Evolutionary conservation across 202 grass and related monocot genomes (phyloP).

Genomic region (Digitaria exilis): DNA sequence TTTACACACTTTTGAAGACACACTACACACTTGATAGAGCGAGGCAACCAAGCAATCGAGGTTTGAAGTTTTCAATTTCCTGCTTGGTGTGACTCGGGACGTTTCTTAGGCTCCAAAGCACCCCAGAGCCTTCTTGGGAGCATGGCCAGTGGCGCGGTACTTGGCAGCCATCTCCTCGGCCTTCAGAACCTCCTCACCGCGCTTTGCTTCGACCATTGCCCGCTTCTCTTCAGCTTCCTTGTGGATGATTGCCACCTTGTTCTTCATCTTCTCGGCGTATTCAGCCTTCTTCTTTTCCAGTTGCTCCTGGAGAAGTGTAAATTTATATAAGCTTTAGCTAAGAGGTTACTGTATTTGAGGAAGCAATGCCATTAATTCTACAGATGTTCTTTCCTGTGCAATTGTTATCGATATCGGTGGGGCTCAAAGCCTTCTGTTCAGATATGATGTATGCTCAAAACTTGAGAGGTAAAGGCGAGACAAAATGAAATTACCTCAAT

Average conservation of each 20-base stretch:
- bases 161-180: constrained; percentile 84
- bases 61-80: constrained; percentile 29
- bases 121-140: constrained; percentile 83
- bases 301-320: constrained; percentile 61
- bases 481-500: constrained; percentile 67
- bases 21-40: constrained; percentile 50
- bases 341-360: neutral
- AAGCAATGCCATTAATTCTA: neutral
- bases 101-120: constrained; percentile 76
- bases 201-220: constrained; percentile 75
- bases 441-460: constrained; percentile 9
- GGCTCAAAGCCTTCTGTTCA: neutral
- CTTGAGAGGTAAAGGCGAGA: neutral
- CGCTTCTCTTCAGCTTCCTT: constrained; percentile 90
- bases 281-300: constrained; percentile 94
- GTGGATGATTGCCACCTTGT: constrained; percentile 74
- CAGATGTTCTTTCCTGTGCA: neutral
- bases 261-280: constrained; percentile 94
- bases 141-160: constrained; percentile 70
- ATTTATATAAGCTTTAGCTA: constrained; percentile 1
- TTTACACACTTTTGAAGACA: constrained; percentile 68
- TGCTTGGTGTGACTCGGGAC: neutral
- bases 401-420: neutral
- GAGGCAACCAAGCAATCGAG: constrained; percentile 38
- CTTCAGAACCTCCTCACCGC: constrained; percentile 74